phyloP scores from a whole-genome alignment of 345 rosid genomes.

The Dovyalis caffra region DNA sequence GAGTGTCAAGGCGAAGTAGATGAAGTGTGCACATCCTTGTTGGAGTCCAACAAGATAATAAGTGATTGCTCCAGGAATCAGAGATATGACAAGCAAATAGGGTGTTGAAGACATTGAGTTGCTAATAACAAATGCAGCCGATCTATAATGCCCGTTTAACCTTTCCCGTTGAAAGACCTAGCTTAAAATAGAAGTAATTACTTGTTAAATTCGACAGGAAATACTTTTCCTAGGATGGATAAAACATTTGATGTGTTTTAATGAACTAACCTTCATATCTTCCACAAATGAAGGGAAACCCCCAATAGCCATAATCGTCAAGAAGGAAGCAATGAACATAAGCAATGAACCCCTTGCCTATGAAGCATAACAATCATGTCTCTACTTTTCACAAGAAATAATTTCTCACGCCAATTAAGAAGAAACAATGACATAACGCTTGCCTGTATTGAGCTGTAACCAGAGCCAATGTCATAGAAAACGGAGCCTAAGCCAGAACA shows the following conservation, averaged over 20 bases:
- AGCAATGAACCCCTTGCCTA: constrained; percentile 49
- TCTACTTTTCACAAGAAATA: no score
- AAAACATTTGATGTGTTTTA: no score
- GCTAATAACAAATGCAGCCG: constrained; percentile 33
- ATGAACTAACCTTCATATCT: constrained; percentile 41
- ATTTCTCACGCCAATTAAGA: no score
- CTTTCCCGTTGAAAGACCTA: constrained; percentile 54
- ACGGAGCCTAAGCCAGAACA: constrained; percentile 11
- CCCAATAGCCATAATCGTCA: constrained; percentile 49
- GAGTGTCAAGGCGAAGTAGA: constrained; percentile 29
- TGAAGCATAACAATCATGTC: neutral
- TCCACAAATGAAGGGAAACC: no score
- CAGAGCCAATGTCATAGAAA: neutral
- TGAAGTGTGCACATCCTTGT: constrained; percentile 22
- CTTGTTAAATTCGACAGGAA: no score
- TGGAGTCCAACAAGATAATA: constrained; percentile 46
- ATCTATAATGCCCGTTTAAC: constrained; percentile 56
- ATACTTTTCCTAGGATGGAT: no score
- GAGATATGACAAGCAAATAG: constrained; percentile 34
- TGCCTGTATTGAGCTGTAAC: constrained; percentile 23
- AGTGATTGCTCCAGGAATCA: constrained; percentile 47
- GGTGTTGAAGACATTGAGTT: constrained; percentile 55
- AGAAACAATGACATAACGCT: no score
- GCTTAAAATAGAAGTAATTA: neutral
- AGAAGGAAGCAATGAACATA: constrained; percentile 44